Conservation (phyloP, 2,329 filamentous ascomycete species). For the Diaporthe destruens region DNA sequence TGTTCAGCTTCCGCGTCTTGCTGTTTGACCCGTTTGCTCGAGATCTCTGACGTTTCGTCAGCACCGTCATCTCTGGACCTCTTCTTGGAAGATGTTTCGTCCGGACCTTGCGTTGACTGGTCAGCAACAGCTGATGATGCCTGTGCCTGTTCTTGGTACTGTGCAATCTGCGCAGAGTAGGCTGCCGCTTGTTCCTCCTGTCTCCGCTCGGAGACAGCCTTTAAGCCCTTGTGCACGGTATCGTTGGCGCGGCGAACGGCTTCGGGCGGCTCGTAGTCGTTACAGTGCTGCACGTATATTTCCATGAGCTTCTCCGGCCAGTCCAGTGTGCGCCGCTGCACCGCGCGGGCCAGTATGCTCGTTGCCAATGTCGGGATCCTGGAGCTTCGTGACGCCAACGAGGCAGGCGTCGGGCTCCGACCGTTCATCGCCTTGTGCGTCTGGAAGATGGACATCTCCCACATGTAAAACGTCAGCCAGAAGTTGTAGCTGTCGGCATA, state of each 20-base stretch:
- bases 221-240: slow-evolving; percentile 77
- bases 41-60: slow-evolving; percentile 63
- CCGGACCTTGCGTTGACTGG: slow-evolving; percentile 49
- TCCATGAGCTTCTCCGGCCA: slow-evolving; percentile 83
- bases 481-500: slow-evolving; percentile 88
- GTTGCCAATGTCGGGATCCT: slow-evolving; percentile 81
- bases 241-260: slow-evolving; percentile 81
- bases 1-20: slow-evolving; percentile 52
- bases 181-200: slow-evolving; percentile 74
- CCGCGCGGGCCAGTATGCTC: slow-evolving; percentile 79
- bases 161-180: slow-evolving; percentile 62
- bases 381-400: slow-evolving; percentile 48
- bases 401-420: slow-evolving; percentile 65
- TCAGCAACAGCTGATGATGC: slow-evolving; percentile 49
- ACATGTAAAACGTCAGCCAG: slow-evolving; percentile 92
- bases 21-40: slow-evolving; percentile 76
- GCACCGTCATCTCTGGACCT: slow-evolving; percentile 77
- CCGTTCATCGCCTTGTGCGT: slow-evolving; percentile 60
- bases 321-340: slow-evolving; percentile 73
- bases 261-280: slow-evolving; percentile 87
- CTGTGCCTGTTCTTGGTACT: slow-evolving; percentile 49
- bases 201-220: slow-evolving; percentile 72
- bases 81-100: slow-evolving; percentile 64
- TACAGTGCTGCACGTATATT: slow-evolving; percentile 83
- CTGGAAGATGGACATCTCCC: slow-evolving; percentile 80